These are phyloP conservation scores for Triticum monococcum DNA, from an alignment of 176 grass and related monocot genomes.

Conservation along the genomic window DNA sequence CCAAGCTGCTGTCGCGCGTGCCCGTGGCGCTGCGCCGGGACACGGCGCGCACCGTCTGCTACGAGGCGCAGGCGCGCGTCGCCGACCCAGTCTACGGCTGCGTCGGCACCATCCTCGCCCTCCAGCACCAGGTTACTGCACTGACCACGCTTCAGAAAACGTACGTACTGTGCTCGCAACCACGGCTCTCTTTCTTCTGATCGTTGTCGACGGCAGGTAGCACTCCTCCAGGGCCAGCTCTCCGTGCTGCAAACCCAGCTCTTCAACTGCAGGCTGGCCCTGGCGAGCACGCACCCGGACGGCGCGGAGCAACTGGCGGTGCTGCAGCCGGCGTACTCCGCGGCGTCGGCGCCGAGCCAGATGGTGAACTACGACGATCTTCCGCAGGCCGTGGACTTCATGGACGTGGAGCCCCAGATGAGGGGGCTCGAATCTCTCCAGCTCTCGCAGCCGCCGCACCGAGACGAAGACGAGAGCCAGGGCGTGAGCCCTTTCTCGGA, in stretches of 20 bases:
- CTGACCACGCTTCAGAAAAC: no score
- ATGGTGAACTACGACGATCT: slow-evolving; percentile 43
- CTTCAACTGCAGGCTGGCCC: slow-evolving; percentile 54
- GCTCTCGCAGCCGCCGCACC: slow-evolving; percentile 20
- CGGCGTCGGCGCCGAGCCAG: slow-evolving; percentile 27
- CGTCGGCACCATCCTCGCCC: slow-evolving; percentile 68
- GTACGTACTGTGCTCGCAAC: no score
- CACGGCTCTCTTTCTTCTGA: no score
- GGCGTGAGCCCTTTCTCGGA: slow-evolving; percentile 26
- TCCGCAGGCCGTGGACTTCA: slow-evolving; percentile 40
- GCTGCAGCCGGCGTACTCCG: slow-evolving; percentile 45
- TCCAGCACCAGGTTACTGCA: slow-evolving; percentile 58
- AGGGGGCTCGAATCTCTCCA: slow-evolving; percentile 26
- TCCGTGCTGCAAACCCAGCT: slow-evolving; percentile 52
- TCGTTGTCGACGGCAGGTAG: not conserved
- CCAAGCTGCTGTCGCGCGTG: slow-evolving; percentile 70
- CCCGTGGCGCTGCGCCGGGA: slow-evolving; percentile 47
- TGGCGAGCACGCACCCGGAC: slow-evolving; percentile 32
- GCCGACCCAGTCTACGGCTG: slow-evolving; percentile 83
- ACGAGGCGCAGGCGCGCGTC: slow-evolving; percentile 80
- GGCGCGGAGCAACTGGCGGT: slow-evolving; percentile 27
- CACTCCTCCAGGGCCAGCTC: slow-evolving; percentile 62
- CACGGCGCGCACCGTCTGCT: slow-evolving; percentile 61
- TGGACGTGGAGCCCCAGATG: slow-evolving; percentile 32
- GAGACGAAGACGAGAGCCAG: slow-evolving; percentile 24